phyloP scores from a whole-genome alignment of 345 rosid species.

The Brassica rapa region DNA sequence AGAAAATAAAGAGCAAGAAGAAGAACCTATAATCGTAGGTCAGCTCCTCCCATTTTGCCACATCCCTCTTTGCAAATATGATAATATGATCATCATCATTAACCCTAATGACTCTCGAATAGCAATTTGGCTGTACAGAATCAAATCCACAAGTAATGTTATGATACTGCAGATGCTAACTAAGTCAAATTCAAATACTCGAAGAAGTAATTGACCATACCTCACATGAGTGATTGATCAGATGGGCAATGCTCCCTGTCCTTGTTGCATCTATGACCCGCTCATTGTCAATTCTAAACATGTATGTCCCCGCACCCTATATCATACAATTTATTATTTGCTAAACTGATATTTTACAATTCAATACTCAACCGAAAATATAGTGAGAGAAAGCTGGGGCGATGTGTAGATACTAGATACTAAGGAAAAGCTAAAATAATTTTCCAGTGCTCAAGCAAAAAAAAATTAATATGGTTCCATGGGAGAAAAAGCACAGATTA shows the following conservation, averaged over 20 bases:
- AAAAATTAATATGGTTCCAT: neutral
- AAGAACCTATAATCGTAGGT: slow-evolving; percentile 93
- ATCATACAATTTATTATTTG: slow-evolving; percentile 15
- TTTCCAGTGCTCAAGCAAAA: neutral
- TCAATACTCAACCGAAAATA: slow-evolving; percentile 8
- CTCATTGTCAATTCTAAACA: slow-evolving; percentile 95
- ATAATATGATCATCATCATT: slow-evolving; percentile 88
- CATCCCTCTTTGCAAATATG: slow-evolving; percentile 94
- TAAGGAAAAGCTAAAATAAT: neutral
- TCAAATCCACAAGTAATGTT: slow-evolving; percentile 13
- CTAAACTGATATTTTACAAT: neutral
- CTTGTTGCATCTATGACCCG: slow-evolving; percentile 97
- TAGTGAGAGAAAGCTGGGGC: neutral
- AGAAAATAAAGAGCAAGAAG: neutral
- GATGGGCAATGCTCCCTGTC: slow-evolving; percentile 97
- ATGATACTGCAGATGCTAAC: slow-evolving; percentile 16
- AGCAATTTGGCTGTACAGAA: slow-evolving; percentile 93
- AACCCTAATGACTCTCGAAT: slow-evolving; percentile 83
- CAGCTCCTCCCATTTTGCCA: slow-evolving; percentile 90
- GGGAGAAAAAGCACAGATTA: slow-evolving; percentile 3
- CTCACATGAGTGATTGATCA: slow-evolving; percentile 97
- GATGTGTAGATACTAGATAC: slow-evolving; percentile 15
- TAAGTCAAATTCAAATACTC: slow-evolving; percentile 3
- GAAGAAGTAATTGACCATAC: slow-evolving; percentile 44
- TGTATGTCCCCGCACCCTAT: slow-evolving; percentile 99